A percentile compares a stretch with the other conserved stretches of the same genome.
These are phyloP conservation scores for Populus ilicifolia DNA, from an alignment of 345 rosid genomes.

Conservation along the genomic window DNA sequence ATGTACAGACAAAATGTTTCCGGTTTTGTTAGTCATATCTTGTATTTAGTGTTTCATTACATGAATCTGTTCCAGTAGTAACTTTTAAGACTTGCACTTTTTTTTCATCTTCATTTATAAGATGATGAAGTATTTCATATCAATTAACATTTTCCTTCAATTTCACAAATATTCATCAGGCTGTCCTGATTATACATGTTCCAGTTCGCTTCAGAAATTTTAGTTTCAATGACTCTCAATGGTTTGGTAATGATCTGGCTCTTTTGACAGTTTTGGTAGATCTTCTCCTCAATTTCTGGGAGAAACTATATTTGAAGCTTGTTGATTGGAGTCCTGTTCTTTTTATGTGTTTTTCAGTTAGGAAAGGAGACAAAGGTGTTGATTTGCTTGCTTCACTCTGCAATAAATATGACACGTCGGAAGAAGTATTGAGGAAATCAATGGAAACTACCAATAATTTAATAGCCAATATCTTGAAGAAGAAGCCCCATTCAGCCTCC, in stretches of 20 bases:
- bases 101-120: not conserved
- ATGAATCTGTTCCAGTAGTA: not conserved
- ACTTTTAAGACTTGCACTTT: not conserved
- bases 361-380: constrained; percentile 64
- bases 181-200: constrained; percentile 74
- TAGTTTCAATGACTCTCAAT: constrained; percentile 49
- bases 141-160: constrained; percentile 12
- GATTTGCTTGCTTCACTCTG: constrained; percentile 86
- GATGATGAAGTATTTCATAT: not conserved
- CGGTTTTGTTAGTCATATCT: not conserved
- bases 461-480: constrained; percentile 60
- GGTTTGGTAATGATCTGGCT: constrained; percentile 58
- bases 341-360: constrained; percentile 43
- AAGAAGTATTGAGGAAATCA: constrained; percentile 69
- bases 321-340: constrained; percentile 1
- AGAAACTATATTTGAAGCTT: not conserved
- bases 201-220: constrained; percentile 75
- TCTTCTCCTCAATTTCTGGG: not conserved
- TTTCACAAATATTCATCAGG: constrained; percentile 47
- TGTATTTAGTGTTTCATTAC: not conserved
- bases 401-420: constrained; percentile 68
- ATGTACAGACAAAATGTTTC: too few relatives aligned
- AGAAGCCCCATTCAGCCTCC: constrained; percentile 55
- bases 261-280: not conserved
- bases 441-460: constrained; percentile 64